phyloP scores from a whole-genome alignment of 2,329 filamentous ascomycete genomes.

The Biscogniauxia sp. region DNA sequence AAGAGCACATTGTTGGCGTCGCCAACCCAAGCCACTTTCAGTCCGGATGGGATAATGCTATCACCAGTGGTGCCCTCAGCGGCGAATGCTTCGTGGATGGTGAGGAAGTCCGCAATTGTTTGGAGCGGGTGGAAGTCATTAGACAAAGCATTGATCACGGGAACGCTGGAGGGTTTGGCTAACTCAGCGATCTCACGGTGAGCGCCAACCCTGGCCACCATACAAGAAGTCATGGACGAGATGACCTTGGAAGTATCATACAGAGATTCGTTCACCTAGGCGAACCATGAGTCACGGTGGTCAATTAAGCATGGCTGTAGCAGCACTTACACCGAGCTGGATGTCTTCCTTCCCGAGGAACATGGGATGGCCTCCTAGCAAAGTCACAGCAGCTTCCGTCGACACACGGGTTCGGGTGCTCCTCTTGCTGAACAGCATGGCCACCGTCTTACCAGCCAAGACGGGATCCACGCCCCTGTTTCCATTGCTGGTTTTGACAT shows the following conservation, averaged over 20 bases:
- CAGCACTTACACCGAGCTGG: slow-evolving; percentile 72
- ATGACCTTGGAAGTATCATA: slow-evolving; percentile 89
- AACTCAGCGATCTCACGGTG: slow-evolving; percentile 73
- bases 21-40: slow-evolving; percentile 94
- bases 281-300: slow-evolving; percentile 8
- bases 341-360: slow-evolving; percentile 96
- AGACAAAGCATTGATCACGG: slow-evolving; percentile 84
- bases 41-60: slow-evolving; percentile 68
- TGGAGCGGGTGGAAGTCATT: slow-evolving; percentile 93
- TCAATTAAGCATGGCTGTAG: background rate
- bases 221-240: slow-evolving; percentile 86
- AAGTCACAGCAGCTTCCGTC: slow-evolving; percentile 84
- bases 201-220: slow-evolving; percentile 74
- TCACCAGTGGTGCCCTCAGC: slow-evolving; percentile 36
- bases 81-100: slow-evolving; percentile 76
- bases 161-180: slow-evolving; percentile 71
- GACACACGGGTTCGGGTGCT: slow-evolving; percentile 92
- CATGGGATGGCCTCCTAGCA: slow-evolving; percentile 91
- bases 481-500: slow-evolving; percentile 67
- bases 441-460: slow-evolving; percentile 76
- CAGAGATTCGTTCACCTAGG: slow-evolving; percentile 85
- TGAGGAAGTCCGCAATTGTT: slow-evolving; percentile 90
- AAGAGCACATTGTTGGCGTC: slow-evolving; percentile 97
- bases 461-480: slow-evolving; percentile 58
- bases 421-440: slow-evolving; percentile 96